Percentiles rank a stretch among this genome's conserved stretches.
These are phyloP conservation scores for Colletotrichum chrysophilum DNA, from an alignment of 2,329 filamentous ascomycete genomes.

Conservation along the genomic window DNA sequence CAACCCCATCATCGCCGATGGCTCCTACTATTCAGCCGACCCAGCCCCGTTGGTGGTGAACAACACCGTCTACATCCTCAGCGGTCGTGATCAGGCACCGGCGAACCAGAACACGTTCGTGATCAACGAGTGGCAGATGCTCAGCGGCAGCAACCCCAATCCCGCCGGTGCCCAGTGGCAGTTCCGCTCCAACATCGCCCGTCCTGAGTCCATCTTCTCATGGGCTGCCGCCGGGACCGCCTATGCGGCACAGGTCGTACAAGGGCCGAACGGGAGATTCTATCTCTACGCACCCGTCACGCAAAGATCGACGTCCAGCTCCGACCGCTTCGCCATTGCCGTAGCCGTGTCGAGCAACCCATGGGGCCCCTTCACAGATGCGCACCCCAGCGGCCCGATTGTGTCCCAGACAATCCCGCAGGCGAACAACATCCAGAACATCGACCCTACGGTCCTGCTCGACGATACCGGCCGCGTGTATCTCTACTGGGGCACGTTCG, in stretches of 20 bases:
- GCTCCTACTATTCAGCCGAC: slow-evolving; percentile 41
- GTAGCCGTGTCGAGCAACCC: slow-evolving; percentile 39
- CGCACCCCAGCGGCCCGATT: slow-evolving; percentile 37
- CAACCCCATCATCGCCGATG: slow-evolving; percentile 41
- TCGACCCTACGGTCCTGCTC: slow-evolving; percentile 41
- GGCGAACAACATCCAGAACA: slow-evolving; percentile 42
- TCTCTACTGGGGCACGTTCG: slow-evolving; percentile 43
- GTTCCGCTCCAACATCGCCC: slow-evolving; percentile 32
- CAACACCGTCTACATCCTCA: slow-evolving; percentile 40
- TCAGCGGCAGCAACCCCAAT: slow-evolving; percentile 29
- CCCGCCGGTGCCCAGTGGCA: slow-evolving; percentile 37
- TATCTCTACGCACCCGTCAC: slow-evolving; percentile 42
- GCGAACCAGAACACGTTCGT: slow-evolving; percentile 34
- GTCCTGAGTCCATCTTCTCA: slow-evolving; percentile 34
- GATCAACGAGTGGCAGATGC: slow-evolving; percentile 42
- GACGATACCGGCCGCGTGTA: slow-evolving; percentile 40
- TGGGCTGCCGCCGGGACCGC: slow-evolving; percentile 39
- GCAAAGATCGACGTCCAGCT: slow-evolving; percentile 27
- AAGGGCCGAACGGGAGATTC: slow-evolving; percentile 34
- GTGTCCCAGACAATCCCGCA: slow-evolving; percentile 36
- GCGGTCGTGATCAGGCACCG: slow-evolving; percentile 36
- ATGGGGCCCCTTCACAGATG: slow-evolving; percentile 38
- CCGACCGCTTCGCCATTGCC: slow-evolving; percentile 41
- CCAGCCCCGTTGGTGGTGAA: slow-evolving; percentile 41
- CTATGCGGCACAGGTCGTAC: slow-evolving; percentile 40